These are phyloP conservation scores for Pilasporangium apinafurcum DNA, from an alignment of 352 stramenopile genomes.

Conservation along the genomic window DNA sequence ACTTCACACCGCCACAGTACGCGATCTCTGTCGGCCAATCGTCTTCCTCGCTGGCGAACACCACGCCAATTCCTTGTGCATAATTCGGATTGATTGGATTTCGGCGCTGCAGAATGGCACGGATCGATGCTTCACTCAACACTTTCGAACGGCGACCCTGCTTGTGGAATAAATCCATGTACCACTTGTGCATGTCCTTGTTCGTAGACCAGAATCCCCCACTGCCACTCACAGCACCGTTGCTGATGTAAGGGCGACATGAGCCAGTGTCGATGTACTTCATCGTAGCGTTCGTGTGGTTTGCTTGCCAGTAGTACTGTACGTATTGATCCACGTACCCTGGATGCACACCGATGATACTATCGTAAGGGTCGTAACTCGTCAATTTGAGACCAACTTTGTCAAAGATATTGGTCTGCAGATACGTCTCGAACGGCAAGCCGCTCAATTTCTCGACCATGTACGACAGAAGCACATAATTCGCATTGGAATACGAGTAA, in stretches of 20 bases:
- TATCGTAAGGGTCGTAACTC: constrained; percentile 41
- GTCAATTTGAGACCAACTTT: constrained; percentile 27
- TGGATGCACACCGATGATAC: constrained; percentile 13
- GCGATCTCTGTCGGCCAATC: constrained; percentile 31
- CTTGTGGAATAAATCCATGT: constrained; percentile 48
- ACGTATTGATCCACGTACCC: constrained; percentile 45
- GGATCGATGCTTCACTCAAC: constrained; percentile 29
- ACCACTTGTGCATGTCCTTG: constrained; percentile 57
- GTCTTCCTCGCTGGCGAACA: constrained; percentile 14
- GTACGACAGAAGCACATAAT: constrained; percentile 54
- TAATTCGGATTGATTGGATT: constrained; percentile 29
- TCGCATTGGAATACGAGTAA: constrained; percentile 43
- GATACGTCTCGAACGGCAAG: constrained; percentile 23
- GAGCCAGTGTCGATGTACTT: constrained; percentile 34
- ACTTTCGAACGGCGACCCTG: constrained; percentile 34
- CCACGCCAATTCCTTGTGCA: constrained; percentile 35
- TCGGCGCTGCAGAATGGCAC: constrained; percentile 28
- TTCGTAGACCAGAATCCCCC: constrained; percentile 36
- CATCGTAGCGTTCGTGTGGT: constrained; percentile 2
- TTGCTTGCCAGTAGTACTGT: constrained; percentile 33
- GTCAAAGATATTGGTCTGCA: constrained; percentile 30
- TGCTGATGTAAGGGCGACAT: constrained; percentile 32
- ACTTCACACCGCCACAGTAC: constrained; percentile 47
- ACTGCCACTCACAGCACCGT: constrained; percentile 18
- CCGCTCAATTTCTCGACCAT: constrained; percentile 60